Evolutionary conservation across 202 grass and related monocot genomes (phyloP).

Genomic region (Miscanthus sacchariflorus): DNA sequence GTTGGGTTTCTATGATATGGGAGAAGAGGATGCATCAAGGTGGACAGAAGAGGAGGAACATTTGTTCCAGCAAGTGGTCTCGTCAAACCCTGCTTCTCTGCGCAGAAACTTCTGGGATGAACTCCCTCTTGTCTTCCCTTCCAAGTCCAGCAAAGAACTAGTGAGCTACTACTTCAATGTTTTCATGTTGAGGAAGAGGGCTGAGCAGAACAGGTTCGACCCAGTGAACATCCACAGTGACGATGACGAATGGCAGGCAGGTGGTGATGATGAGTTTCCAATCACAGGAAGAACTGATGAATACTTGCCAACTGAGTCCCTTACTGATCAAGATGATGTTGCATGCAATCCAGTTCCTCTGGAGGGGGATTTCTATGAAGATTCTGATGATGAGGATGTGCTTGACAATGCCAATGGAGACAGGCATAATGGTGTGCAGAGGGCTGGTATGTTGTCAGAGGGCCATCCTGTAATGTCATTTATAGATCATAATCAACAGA

Average conservation of each 20-base stretch:
- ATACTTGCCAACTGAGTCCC: constrained; percentile 77
- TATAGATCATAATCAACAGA: constrained; percentile 44
- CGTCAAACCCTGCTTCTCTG: constrained; percentile 65
- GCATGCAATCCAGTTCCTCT: constrained; percentile 41
- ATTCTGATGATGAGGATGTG: constrained; percentile 57
- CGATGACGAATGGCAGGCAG: constrained; percentile 84
- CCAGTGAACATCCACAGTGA: constrained; percentile 83
- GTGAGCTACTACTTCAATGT: constrained; percentile 95
- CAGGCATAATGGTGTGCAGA: constrained; percentile 18
- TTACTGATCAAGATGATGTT: constrained; percentile 62
- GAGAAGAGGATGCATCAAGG: constrained; percentile 73
- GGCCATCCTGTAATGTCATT: constrained; percentile 37
- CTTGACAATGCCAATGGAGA: constrained; percentile 27
- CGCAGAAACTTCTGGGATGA: constrained; percentile 83
- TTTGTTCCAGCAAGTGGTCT: constrained; percentile 85
- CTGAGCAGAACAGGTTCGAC: constrained; percentile 81
- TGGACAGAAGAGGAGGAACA: constrained; percentile 84
- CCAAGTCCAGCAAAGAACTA: constrained; percentile 65
- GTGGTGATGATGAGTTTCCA: constrained; percentile 49
- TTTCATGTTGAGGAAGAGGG: constrained; percentile 88
- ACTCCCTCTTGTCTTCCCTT: constrained; percentile 70
- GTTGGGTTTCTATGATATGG: constrained; percentile 85
- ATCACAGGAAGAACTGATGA: constrained; percentile 44
- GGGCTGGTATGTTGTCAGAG: constrained; percentile 9
- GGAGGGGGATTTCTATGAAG: constrained; percentile 43